Evolutionary conservation across 2,329 filamentous ascomycete species (phyloP).

Genomic region (Nemania sp.): DNA sequence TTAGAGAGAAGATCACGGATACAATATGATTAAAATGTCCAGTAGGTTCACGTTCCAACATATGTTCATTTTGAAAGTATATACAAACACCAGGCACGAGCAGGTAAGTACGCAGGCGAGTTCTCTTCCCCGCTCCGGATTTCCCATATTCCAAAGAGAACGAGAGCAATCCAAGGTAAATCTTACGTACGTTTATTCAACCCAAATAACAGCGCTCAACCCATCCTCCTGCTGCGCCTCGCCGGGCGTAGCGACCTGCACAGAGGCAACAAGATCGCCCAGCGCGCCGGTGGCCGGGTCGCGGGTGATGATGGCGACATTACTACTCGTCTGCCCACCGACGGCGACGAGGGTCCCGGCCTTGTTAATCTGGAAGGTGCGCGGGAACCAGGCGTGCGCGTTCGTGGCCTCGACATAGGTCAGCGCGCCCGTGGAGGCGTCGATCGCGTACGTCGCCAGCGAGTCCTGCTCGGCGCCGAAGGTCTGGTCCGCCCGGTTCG

Average conservation of each 20-base stretch:
- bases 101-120: neutral
- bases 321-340: conserved; percentile 62
- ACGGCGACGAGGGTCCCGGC: conserved; percentile 64
- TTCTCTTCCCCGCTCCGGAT: too few species aligned
- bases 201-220: conserved; percentile 52
- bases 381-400: conserved; percentile 61
- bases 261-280: conserved; percentile 48
- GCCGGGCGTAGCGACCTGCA: conserved; percentile 47
- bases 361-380: conserved; percentile 64
- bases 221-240: conserved; percentile 50
- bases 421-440: conserved; percentile 51
- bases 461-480: conserved; percentile 60
- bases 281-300: conserved; percentile 59
- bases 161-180: too few species aligned
- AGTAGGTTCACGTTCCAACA: too few species aligned
- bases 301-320: conserved; percentile 60
- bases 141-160: too few species aligned
- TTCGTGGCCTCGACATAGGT: conserved; percentile 57
- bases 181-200: conserved; percentile 42
- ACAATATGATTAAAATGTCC: too few species aligned
- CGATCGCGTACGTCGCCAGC: conserved; percentile 55
- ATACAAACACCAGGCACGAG: too few species aligned
- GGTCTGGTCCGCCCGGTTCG: conserved; percentile 64
- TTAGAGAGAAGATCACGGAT: too few species aligned
- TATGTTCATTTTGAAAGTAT: too few species aligned